phyloP scores from a whole-genome alignment of 2,329 filamentous ascomycete species.

The Ophiocordyceps sinensis region DNA sequence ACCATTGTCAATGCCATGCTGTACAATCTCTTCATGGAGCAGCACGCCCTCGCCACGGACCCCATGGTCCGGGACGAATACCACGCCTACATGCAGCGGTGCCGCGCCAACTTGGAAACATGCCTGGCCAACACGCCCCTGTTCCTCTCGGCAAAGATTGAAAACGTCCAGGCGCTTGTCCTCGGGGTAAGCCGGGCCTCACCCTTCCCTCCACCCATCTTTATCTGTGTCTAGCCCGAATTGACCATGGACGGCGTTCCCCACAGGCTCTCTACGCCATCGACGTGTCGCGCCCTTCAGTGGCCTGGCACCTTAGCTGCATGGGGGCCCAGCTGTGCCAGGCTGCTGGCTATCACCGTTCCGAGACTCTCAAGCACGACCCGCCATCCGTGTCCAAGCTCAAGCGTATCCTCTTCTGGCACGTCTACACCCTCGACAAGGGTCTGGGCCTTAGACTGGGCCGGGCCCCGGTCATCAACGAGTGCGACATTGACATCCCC shows the following conservation, averaged over 20 bases:
- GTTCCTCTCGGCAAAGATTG: constrained; percentile 36
- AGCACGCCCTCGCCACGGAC: constrained; percentile 21
- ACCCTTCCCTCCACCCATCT: no score
- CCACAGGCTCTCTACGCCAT: constrained; percentile 45
- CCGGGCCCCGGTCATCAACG: constrained; percentile 40
- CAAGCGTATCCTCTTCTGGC: constrained; percentile 32
- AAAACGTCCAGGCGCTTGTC: constrained; percentile 44
- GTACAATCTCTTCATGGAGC: constrained; percentile 35
- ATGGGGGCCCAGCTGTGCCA: constrained; percentile 46
- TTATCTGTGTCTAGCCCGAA: not conserved
- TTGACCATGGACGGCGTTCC: not conserved
- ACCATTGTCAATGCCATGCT: constrained; percentile 34
- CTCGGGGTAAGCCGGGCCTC: constrained; percentile 28
- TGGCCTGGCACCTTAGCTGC: constrained; percentile 49
- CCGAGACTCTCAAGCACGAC: constrained; percentile 18
- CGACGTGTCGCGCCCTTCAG: constrained; percentile 44
- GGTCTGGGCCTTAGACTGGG: constrained; percentile 44
- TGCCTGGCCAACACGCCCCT: constrained; percentile 36
- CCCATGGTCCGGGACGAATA: constrained; percentile 19
- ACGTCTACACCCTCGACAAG: constrained; percentile 42
- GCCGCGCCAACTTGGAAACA: constrained; percentile 34
- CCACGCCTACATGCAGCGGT: constrained; percentile 22
- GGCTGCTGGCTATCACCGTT: constrained; percentile 45
- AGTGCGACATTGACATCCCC: constrained; percentile 42
- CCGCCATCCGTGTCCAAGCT: constrained; percentile 16